Evolutionary conservation across 768 basidiomycete genomes (phyloP), one percentile per base, ranked within the genome.

Genomic region (Gloeopeniophorella convolvens): DNA sequence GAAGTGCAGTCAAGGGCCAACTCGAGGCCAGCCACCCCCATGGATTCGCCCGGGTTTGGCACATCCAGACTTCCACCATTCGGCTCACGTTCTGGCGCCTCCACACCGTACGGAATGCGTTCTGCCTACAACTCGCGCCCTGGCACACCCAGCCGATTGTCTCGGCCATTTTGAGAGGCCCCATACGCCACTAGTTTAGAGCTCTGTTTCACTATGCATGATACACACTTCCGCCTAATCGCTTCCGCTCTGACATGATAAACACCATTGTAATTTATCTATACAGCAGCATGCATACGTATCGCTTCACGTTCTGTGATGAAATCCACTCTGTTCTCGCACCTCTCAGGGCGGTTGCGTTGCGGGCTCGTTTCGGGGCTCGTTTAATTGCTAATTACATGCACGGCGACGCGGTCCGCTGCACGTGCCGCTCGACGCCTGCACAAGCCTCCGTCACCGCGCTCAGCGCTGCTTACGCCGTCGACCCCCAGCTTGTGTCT

Each of bases 11-110:
- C 84, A 1, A 70, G 74, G 41, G 66, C 72, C 30, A 82, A 74
- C 55, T 85, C 86, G 33, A 74, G 81, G 52, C 79, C 84, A 23
- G 81, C 74, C 15, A 87, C 84, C 0, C 85, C 85, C 1, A 68
- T 75, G 62, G 72, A 70, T 21, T 80, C 80, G 13, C 77, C 81
- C 5, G 66, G 67, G 30, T 67, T 68, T 18, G 62, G 68, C 24
- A 60, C 70, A 5, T 56, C 61, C 32, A 72, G 65, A 32, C 59
- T 75, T 9, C 68, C 71, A 10, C 40, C 54, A n/a, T 43, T 60
- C 36, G 66, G 72, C n/a, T 66, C 72, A 11, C 63, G 65, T n/a
- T 82, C 80, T 34, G 83, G 83, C 5, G 72, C 77, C 56, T 76
- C 80, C 1, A 83, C 80, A 13, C 82, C 84, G 18, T 46, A 55